phyloP scores from a whole-genome alignment of 305 asterid species.

The Petunia hybrid region DNA sequence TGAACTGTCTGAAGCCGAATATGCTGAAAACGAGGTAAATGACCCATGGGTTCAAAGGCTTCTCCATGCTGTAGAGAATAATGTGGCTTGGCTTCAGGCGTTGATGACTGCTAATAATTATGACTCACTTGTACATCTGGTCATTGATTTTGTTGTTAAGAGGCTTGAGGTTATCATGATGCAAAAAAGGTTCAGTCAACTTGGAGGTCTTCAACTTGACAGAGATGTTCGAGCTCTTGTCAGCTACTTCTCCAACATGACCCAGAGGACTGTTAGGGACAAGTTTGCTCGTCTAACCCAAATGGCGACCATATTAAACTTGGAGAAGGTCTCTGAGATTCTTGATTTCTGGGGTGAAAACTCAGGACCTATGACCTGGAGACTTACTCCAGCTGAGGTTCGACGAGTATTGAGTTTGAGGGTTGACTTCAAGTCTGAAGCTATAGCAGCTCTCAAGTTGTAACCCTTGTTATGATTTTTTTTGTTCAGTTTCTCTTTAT shows the following conservation, averaged over 20 bases:
- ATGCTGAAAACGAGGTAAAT: slow-evolving; percentile 90
- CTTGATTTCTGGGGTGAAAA: slow-evolving; percentile 99
- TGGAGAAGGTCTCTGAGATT: slow-evolving; percentile 92
- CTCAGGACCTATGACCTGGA: slow-evolving; percentile 97
- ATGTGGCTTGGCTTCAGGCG: slow-evolving; percentile 86
- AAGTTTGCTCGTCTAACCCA: slow-evolving; percentile 87
- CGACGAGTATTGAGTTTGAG: slow-evolving; percentile 84
- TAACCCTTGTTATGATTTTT: slow-evolving; percentile 38
- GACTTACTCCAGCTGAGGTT: slow-evolving; percentile 94
- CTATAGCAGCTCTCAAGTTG: slow-evolving; percentile 82
- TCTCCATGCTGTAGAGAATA: slow-evolving; percentile 81
- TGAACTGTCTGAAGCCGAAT: slow-evolving; percentile 86
- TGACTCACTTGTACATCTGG: slow-evolving; percentile 72
- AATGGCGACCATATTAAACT: slow-evolving; percentile 92
- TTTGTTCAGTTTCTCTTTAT: slow-evolving; percentile 21
- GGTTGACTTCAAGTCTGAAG: slow-evolving; percentile 90
- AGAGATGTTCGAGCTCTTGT: slow-evolving; percentile 84
- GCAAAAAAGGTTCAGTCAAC: slow-evolving; percentile 94
- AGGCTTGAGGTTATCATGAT: slow-evolving; percentile 94
- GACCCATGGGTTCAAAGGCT: slow-evolving; percentile 98
- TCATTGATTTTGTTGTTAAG: slow-evolving; percentile 83
- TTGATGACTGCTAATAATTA: slow-evolving; percentile 81
- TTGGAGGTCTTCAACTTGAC: slow-evolving; percentile 96
- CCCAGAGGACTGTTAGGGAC: slow-evolving; percentile 92
- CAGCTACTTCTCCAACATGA: slow-evolving; percentile 85